Evolutionary conservation across 306 rosid genomes (phyloP).

Genomic region (Morella rubra): DNA sequence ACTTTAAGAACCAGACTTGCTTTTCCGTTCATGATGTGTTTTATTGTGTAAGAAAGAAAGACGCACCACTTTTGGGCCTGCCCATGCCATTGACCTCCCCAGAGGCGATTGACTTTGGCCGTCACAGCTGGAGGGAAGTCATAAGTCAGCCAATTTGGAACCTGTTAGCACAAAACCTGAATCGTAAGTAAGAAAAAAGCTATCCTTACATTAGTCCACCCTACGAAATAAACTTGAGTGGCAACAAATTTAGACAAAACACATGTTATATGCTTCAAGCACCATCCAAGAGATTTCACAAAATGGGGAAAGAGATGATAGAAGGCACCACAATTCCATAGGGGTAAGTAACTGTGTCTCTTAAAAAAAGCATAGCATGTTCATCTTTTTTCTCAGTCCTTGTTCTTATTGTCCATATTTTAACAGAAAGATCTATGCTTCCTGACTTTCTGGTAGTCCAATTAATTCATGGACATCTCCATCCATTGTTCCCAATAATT

Average conservation of each 20-base stretch:
- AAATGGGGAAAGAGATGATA: neutral
- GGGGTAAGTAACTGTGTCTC: neutral
- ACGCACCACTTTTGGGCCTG: constrained; percentile 93
- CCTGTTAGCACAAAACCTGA: constrained; percentile 48
- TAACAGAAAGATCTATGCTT: neutral
- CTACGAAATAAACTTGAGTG: neutral
- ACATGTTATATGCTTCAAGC: neutral
- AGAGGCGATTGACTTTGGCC: constrained; percentile 90
- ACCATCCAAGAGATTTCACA: neutral
- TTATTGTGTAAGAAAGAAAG: constrained; percentile 11
- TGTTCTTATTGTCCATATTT: neutral
- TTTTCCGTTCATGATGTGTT: neutral
- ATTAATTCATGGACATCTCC: neutral
- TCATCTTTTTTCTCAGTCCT: constrained; percentile 4
- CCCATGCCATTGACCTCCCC: constrained; percentile 99
- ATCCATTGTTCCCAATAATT: neutral
- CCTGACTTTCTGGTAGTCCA: neutral
- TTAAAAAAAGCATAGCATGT: neutral
- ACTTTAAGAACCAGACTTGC: neutral
- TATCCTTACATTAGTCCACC: neutral
- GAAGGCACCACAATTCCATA: neutral
- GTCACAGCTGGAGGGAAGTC: constrained; percentile 96
- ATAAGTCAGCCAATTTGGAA: constrained; percentile 86
- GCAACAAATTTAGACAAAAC: neutral
- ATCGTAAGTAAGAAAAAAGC: constrained; percentile 21